Base-by-base conservation (phyloP, 164 flowering plant species). In the Vitis labrusca region DNA sequence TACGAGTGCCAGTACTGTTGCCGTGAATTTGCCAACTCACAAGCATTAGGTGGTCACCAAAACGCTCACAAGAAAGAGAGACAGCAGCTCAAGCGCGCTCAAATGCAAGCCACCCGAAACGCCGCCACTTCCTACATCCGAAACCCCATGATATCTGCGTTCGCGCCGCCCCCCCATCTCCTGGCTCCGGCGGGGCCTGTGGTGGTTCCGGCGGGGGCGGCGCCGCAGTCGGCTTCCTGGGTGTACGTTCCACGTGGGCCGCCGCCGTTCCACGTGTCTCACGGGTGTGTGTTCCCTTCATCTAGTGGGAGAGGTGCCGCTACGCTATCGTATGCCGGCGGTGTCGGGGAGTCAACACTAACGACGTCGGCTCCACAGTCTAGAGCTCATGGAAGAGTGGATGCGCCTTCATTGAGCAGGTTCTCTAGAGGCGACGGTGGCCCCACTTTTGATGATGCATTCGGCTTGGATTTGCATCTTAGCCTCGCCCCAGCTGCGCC, bases 21-120 rank as follows among this genome's bases (percentile, higher is more conserved):
- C 82, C 70, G 98, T 0, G 98, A 92, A 71, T 94, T 94, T 68
- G 93, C 94, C 17, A 94, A 94, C 75, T 94, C 98, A 1, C 98
- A 94, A 71, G 98, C 98, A n/a, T 76, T 94, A 7, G 98, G 98
- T 7, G 98, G 98, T 61, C 98, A 94, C 74, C 98, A 94, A 73
- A 94, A 94, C 85, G 98, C 97, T 10, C 97, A 94, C 81, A 94
- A 94, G 74, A 94, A 94, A 70, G 98, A 92, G 72, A 55, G 98
- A 1, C 98, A 94, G 76, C 97, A 92, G 74, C 83, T 89, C 50
- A 94, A 92, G 76, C 85, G 97, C 0, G 97, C 93, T 0, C 97
- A 90, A 71, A 68, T 88, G 77, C 91, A 88, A 61, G 94, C 94
- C 30, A 71, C 71, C 9, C 77, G 97, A 17, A 85, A 80, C 83